Evolutionary conservation across 768 basidiomycete genomes (phyloP).

Genomic region (Tulasnella sp.): DNA sequence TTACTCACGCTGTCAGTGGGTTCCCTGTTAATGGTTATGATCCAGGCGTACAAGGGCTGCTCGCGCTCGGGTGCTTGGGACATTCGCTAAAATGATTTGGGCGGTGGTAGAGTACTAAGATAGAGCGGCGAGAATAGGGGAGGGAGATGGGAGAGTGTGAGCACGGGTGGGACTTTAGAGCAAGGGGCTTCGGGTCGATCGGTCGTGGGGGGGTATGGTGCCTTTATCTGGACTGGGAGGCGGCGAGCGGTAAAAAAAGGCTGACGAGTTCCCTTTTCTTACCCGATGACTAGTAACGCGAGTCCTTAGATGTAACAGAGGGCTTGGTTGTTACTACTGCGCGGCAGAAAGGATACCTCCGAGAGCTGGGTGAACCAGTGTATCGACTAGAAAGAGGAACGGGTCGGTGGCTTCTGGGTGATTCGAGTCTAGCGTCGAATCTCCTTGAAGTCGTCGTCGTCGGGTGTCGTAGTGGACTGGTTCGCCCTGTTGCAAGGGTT

Average conservation of each 20-base stretch:
- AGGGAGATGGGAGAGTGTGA: not conserved
- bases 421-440: constrained; percentile 1
- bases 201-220: not conserved
- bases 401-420: not conserved
- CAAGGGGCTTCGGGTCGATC: not conserved
- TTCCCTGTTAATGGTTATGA: constrained; percentile 31
- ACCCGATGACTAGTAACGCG: not conserved
- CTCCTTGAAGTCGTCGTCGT: not conserved
- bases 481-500: not conserved
- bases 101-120: constrained; percentile 3
- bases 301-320: constrained; percentile 3
- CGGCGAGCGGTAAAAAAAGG: not conserved
- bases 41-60: constrained; percentile 31
- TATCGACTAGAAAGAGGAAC: not conserved
- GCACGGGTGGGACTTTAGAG: not conserved
- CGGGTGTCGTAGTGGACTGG: not conserved
- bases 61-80: constrained; percentile 26
- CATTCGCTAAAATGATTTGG: constrained; percentile 10
- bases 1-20: constrained; percentile 24
- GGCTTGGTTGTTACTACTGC: not conserved
- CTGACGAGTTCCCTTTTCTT: constrained; percentile 8
- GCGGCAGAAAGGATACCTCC: not conserved
- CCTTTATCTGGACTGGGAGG: constrained; percentile 5
- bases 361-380: not conserved
- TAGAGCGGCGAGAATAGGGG: not conserved